Evolutionary conservation across 1,284 basidiomycete genomes (phyloP).

Genomic region (Cystobasidium slooffiae): DNA sequence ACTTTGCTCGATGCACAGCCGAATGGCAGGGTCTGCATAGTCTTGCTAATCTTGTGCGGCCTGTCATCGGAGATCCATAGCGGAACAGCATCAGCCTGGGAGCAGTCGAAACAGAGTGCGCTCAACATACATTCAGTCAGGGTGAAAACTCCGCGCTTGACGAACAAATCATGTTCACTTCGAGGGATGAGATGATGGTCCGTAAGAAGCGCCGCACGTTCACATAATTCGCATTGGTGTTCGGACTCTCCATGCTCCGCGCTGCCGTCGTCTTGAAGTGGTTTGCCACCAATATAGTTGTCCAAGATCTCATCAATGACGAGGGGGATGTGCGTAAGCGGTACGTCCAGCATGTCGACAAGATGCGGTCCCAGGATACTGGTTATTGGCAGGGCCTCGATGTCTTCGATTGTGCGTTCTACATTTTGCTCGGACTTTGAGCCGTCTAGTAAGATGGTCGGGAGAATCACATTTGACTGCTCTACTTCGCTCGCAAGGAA

Average conservation of each 20-base stretch:
- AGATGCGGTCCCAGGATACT: slow-evolving; percentile 24
- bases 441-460: background rate
- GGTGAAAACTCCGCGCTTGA: slow-evolving; percentile 37
- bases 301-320: slow-evolving; percentile 29
- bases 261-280: background rate
- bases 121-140: slow-evolving; percentile 24
- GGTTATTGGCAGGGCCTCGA: slow-evolving; percentile 27
- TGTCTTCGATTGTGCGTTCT: slow-evolving; percentile 22
- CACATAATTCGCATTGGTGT: slow-evolving; percentile 33
- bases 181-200: slow-evolving; percentile 42
- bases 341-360: slow-evolving; percentile 6
- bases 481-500: slow-evolving; percentile 4
- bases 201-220: slow-evolving; percentile 27
- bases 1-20: slow-evolving; percentile 22
- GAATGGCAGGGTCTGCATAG: slow-evolving; percentile 39
- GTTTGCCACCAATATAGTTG: slow-evolving; percentile 5
- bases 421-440: background rate
- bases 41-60: slow-evolving; percentile 18
- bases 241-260: background rate
- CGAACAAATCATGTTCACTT: slow-evolving; percentile 31
- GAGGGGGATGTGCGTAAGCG: background rate
- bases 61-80: slow-evolving; percentile 3
- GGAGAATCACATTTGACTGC: background rate
- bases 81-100: background rate
- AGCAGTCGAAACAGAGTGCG: background rate